Evolutionary conservation across 192 early-diverging fungal species (phyloP).

Genomic region (Allomyces macrogynus): DNA sequence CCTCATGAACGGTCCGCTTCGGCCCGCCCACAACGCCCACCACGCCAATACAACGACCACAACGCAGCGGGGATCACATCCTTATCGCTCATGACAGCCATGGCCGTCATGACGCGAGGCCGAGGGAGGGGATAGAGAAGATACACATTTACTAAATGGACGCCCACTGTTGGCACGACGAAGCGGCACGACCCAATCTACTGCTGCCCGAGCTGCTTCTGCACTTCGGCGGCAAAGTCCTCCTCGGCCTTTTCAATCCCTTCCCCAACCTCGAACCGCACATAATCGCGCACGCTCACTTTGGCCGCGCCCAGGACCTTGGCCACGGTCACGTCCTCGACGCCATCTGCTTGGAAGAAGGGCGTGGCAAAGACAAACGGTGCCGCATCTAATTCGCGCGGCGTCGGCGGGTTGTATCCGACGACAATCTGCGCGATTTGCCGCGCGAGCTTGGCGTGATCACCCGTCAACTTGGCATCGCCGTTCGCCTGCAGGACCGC

Average conservation of each 20-base stretch:
- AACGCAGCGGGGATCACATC: no score
- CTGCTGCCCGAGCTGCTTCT: constrained; percentile 15
- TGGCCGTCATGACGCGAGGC: no score
- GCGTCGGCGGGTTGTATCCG: constrained; percentile 47
- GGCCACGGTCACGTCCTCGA: constrained; percentile 19
- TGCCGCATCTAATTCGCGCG: constrained; percentile 21
- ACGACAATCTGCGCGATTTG: constrained; percentile 74
- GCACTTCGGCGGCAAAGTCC: constrained; percentile 69
- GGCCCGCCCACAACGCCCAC: no score
- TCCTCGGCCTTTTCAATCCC: constrained; percentile 53
- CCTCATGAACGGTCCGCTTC: no score
- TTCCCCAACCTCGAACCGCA: constrained; percentile 66
- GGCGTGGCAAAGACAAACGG: constrained; percentile 13
- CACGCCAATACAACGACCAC: no score
- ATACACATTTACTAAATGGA: no score
- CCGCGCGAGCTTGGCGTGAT: constrained; percentile 34
- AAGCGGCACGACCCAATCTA: no score
- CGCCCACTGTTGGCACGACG: no score
- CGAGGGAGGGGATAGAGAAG: no score
- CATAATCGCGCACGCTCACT: constrained; percentile 43
- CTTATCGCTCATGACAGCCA: no score
- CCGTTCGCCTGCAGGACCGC: constrained; percentile 29
- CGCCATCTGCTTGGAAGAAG: constrained; percentile 15
- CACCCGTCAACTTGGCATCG: constrained; percentile 7
- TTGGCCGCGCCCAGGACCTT: constrained; percentile 22